A percentile compares a stretch with the other conserved stretches of the same genome.
These are phyloP conservation scores for Apostasia shenzhenica DNA, from an alignment of 106 monocot genomes.

Conservation along the genomic window DNA sequence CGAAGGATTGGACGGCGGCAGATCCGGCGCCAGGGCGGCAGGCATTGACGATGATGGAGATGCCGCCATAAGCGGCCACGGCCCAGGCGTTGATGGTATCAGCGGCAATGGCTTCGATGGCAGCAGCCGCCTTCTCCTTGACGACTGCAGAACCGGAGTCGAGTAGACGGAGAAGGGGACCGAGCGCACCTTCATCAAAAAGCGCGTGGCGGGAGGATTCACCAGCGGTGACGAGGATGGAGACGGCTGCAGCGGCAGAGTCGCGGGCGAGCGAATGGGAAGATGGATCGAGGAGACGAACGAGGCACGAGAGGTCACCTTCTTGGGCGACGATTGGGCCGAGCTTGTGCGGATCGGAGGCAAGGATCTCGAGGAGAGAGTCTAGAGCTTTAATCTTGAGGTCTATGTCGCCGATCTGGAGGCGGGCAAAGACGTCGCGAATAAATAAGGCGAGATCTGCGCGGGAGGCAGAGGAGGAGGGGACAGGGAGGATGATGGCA, in stretches of 20 bases:
- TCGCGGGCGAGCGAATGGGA: slow-evolving; percentile 51
- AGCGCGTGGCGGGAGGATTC: slow-evolving; percentile 42
- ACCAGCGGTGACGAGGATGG: slow-evolving; percentile 47
- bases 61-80: slow-evolving; percentile 65
- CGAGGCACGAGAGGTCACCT: slow-evolving; percentile 35
- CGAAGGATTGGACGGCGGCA: slow-evolving; percentile 23
- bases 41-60: slow-evolving; percentile 44
- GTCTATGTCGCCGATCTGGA: slow-evolving; percentile 71
- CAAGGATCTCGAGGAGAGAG: slow-evolving; percentile 54
- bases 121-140: slow-evolving; percentile 41
- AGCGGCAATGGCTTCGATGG: slow-evolving; percentile 51
- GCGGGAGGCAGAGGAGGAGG: slow-evolving; percentile 36
- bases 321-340: slow-evolving; percentile 35
- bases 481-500: slow-evolving; percentile 54
- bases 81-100: slow-evolving; percentile 73
- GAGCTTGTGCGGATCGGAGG: slow-evolving; percentile 25
- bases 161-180: slow-evolving; percentile 71
- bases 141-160: slow-evolving; percentile 36
- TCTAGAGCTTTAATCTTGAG: slow-evolving; percentile 70
- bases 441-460: slow-evolving; percentile 55
- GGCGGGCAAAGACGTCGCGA: slow-evolving; percentile 76
- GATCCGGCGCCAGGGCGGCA: slow-evolving; percentile 41
- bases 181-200: slow-evolving; percentile 81
- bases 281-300: slow-evolving; percentile 47
- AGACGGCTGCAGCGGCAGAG: slow-evolving; percentile 34